Conservation (phyloP, 257 asterid species). For the Solanum ahanhuiri region DNA sequence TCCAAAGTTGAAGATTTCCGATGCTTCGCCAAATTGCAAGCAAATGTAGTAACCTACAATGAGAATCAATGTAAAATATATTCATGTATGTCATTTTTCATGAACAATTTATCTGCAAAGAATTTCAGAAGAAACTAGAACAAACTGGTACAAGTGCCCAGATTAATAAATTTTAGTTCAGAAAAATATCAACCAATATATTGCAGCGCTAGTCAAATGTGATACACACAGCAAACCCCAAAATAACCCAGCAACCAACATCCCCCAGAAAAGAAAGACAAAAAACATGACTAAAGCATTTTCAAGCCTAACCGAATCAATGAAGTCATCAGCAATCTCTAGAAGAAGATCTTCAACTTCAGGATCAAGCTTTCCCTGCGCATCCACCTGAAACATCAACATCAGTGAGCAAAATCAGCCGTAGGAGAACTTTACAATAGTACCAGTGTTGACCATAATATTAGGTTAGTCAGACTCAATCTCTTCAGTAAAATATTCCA, state of each 20-base stretch:
- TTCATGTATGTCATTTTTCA: not conserved
- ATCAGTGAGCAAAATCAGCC: not conserved
- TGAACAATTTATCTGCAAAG: not conserved
- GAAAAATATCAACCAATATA: not conserved
- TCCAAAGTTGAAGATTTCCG: constrained; percentile 88
- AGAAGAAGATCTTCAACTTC: constrained; percentile 77
- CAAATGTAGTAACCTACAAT: constrained; percentile 64
- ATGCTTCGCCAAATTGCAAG: constrained; percentile 94
- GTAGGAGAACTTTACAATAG: not conserved
- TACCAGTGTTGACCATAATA: not conserved
- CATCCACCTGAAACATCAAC: constrained; percentile 47
- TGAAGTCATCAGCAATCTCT: constrained; percentile 78
- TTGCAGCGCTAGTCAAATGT: not conserved
- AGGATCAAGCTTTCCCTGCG: constrained; percentile 61
- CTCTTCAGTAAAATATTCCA: not conserved
- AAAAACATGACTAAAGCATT: not conserved
- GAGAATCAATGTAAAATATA: not conserved
- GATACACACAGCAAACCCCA: not conserved
- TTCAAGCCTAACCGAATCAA: constrained; percentile 62
- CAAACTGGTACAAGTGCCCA: not conserved
- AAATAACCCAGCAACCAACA: not conserved
- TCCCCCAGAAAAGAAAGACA: not conserved
- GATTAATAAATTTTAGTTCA: not conserved
- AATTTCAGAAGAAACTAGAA: not conserved
- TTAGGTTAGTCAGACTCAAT: not conserved